Conservation (phyloP, 176 grass and related monocot species). For the Raddia guianensis region DNA sequence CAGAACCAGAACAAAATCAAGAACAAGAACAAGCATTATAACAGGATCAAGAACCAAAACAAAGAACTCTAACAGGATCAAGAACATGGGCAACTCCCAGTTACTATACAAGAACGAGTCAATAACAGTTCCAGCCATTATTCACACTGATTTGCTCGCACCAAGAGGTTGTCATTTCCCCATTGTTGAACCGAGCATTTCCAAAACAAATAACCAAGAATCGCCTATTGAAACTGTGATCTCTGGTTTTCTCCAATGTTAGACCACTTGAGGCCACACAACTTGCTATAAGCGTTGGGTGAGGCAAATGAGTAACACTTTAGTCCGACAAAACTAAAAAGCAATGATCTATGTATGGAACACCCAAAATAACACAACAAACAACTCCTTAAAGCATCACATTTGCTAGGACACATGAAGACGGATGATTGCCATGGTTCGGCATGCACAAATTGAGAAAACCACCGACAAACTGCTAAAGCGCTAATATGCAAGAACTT, state of each 20-base stretch:
- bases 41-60: too few species aligned
- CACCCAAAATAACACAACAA: not conserved
- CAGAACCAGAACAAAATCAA: too few species aligned
- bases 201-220: not conserved
- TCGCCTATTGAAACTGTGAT: not conserved
- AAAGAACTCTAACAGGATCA: too few species aligned
- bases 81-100: too few species aligned
- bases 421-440: conserved; percentile 14
- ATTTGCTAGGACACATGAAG: conserved; percentile 14
- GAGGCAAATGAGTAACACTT: not conserved
- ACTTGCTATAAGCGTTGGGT: not conserved
- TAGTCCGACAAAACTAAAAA: not conserved
- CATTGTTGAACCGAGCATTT: not conserved
- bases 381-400: conserved; percentile 10
- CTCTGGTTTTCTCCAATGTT: conserved; percentile 8
- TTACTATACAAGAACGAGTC: not conserved
- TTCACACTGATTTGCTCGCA: not conserved
- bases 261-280: conserved; percentile 14
- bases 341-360: not conserved
- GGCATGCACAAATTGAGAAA: conserved; percentile 8
- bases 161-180: not conserved
- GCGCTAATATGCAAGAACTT: not conserved
- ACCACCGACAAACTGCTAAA: not conserved
- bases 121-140: not conserved
- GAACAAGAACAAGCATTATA: too few species aligned